Evolutionary conservation across 805 yeast genomes (phyloP).

Genomic region (Schwanniomyces pseudopolymorphus): DNA sequence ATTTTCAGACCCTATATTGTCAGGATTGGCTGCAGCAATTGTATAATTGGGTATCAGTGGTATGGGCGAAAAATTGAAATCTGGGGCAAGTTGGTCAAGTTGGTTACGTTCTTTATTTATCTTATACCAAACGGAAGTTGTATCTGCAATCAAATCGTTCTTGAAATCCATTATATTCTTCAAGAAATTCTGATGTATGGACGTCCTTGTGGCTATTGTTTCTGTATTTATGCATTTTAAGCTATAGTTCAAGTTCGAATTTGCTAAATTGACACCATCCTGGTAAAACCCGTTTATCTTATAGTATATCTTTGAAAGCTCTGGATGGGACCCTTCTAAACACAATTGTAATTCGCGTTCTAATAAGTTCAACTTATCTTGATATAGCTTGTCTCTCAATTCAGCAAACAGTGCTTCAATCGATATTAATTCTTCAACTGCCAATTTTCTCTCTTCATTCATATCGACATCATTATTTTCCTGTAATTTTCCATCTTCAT

Average conservation of each 20-base stretch:
- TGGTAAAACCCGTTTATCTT: slow-evolving; percentile 75
- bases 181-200: slow-evolving; percentile 79
- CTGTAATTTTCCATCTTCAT: slow-evolving; percentile 10
- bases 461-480: slow-evolving; percentile 19
- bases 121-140: slow-evolving; percentile 88
- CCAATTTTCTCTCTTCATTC: slow-evolving; percentile 53
- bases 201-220: slow-evolving; percentile 74
- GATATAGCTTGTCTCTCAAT: slow-evolving; percentile 79
- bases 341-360: slow-evolving; percentile 87
- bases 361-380: slow-evolving; percentile 73
- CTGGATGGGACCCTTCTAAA: slow-evolving; percentile 88
- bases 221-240: slow-evolving; percentile 76
- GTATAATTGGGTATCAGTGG: slow-evolving; percentile 29
- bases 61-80: slow-evolving; percentile 47
- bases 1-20: slow-evolving; percentile 1
- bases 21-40: slow-evolving; percentile 12
- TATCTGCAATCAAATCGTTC: slow-evolving; percentile 59
- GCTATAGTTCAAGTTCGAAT: slow-evolving; percentile 52
- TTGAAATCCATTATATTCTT: slow-evolving; percentile 69
- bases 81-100: slow-evolving; percentile 65
- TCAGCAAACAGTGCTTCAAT: slow-evolving; percentile 87
- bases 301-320: slow-evolving; percentile 67
- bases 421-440: slow-evolving; percentile 68
- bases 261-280: slow-evolving; percentile 53
- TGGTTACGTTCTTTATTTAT: slow-evolving; percentile 85